A percentile compares a stretch with the other conserved stretches of the same genome.
phyloP scores from a whole-genome alignment of 805 yeast genomes.

The Kregervanrija pseudodelftensis region DNA sequence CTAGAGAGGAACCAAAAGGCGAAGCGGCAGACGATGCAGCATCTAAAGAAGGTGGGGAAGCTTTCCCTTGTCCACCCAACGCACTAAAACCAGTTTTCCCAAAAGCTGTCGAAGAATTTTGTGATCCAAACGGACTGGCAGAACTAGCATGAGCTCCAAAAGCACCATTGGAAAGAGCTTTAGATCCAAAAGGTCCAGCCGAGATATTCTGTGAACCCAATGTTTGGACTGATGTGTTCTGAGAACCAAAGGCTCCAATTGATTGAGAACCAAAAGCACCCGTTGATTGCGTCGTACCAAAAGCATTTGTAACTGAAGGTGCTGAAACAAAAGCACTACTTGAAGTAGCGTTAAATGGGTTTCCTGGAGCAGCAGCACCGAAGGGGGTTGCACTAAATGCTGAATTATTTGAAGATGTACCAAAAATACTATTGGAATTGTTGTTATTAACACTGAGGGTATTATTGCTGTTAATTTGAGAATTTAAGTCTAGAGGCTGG shows the following conservation, averaged over 20 bases:
- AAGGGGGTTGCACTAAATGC: constrained; percentile 6
- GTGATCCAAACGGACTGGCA: constrained; percentile 17
- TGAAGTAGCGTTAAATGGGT: constrained; percentile 19
- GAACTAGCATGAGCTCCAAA: constrained; percentile 11
- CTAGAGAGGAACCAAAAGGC: constrained; percentile 1
- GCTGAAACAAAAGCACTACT: constrained; percentile 1
- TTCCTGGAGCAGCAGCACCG: constrained; percentile 13
- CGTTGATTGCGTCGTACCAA: constrained; percentile 1
- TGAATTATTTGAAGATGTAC: constrained; percentile 3
- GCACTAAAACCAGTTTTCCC: constrained; percentile 1
- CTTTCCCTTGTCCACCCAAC: background rate
- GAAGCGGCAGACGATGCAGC: constrained; percentile 3
- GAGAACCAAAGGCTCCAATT: constrained; percentile 1
- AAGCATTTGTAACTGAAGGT: constrained; percentile 8
- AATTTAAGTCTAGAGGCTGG: constrained; percentile 1
- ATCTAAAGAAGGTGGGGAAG: background rate
- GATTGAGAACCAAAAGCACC: constrained; percentile 6
- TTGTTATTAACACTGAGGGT: constrained; percentile 2
- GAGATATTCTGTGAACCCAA: constrained; percentile 6
- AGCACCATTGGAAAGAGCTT: background rate
- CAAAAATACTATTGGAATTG: background rate
- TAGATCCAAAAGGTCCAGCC: constrained; percentile 1
- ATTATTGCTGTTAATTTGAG: background rate
- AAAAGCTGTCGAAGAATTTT: constrained; percentile 1
- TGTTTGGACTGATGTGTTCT: background rate